Conservation (phyloP, 805 yeast genomes). For the Kodamaea restingae region DNA sequence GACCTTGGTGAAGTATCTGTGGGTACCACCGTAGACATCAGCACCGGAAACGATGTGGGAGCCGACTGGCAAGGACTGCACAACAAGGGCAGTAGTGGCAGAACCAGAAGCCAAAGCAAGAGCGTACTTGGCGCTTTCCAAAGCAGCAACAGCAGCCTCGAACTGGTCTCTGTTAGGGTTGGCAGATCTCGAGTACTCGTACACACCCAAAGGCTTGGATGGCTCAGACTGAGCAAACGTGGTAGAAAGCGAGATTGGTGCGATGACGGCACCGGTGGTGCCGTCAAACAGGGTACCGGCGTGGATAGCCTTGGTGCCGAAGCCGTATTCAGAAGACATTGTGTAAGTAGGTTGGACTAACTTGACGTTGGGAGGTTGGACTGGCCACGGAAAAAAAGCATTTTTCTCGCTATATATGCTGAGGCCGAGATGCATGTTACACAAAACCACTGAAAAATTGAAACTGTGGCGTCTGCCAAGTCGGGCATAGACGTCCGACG, state of each 20-base stretch:
- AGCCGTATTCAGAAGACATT: conserved; percentile 35
- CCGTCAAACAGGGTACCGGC: conserved; percentile 73
- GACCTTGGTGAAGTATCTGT: conserved; percentile 83
- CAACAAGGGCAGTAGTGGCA: conserved; percentile 73
- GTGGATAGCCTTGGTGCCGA: conserved; percentile 82
- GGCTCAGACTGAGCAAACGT: conserved; percentile 82
- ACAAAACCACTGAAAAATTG: conserved; percentile 1
- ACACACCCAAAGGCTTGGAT: conserved; percentile 69
- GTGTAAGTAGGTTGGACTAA: conserved; percentile 10
- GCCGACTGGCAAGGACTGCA: conserved; percentile 69
- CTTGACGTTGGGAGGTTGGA: conserved; percentile 8
- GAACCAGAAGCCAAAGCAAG: conserved; percentile 83
- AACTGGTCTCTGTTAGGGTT: conserved; percentile 84
- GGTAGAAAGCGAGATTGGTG: conserved; percentile 77
- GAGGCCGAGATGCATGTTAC: not conserved
- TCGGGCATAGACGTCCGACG: not conserved
- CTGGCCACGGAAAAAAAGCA: conserved; percentile 1
- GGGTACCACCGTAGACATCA: conserved; percentile 91
- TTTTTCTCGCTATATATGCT: not conserved
- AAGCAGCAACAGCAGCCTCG: conserved; percentile 72
- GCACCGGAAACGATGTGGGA: conserved; percentile 75
- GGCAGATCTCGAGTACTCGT: conserved; percentile 80
- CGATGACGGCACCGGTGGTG: conserved; percentile 80
- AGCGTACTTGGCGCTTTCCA: conserved; percentile 72
- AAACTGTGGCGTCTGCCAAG: conserved; percentile 4